Evolutionary conservation across 2,329 filamentous ascomycete species (phyloP), one percentile per base, ranked within the genome.

Genomic region (Penicillium aurantiogriseum): DNA sequence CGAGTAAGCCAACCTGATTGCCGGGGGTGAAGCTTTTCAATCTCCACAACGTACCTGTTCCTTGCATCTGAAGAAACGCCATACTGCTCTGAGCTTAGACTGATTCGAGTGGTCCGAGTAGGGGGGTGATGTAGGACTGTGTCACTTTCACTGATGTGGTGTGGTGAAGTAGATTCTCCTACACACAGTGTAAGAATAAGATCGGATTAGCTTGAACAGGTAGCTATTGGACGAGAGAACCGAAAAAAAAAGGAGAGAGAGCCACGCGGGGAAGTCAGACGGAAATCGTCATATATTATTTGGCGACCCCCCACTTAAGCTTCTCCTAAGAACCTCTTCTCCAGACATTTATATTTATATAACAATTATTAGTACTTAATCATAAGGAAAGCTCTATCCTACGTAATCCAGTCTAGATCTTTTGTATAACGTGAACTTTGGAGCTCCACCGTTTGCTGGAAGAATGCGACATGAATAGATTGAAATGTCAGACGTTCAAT

Each of bases 21-120:
- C 19, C 23, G 13, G 23, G 23, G 11, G 8, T 23, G 21, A 21
- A 19, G 33, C 43, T 8, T 29, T 10, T 15, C 13, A 21, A 25
- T 25, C 21, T 27, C 19, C 27, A 23, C 10, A n/a, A 38, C 60
- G 54, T 66, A 72, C 71, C 70, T 63, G 67, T 50, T 39, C 69
- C 68, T 29, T 66, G 63, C 48, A 68, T 59, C 36, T 66, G 62
- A 54, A 53, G 59, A 42, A 59, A 61, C 35, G 63, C 62, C 70
- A 72, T 73, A n/a, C 27, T 63, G 25, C 31, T 42, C 33, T 31
- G 21, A 44, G 25, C 33, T 47, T 42, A 13, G 33, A 23, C 33
- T 36, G 40, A 46, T 13, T 46, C 49, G 23, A 45, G 9, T 38
- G 17, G 19, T 35, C 29, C 13, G 15, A 44, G 52, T 44, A 56